These are phyloP conservation scores for Apiospora arundinis DNA, from an alignment of 2,329 filamentous ascomycete species.

Conservation along the genomic window DNA sequence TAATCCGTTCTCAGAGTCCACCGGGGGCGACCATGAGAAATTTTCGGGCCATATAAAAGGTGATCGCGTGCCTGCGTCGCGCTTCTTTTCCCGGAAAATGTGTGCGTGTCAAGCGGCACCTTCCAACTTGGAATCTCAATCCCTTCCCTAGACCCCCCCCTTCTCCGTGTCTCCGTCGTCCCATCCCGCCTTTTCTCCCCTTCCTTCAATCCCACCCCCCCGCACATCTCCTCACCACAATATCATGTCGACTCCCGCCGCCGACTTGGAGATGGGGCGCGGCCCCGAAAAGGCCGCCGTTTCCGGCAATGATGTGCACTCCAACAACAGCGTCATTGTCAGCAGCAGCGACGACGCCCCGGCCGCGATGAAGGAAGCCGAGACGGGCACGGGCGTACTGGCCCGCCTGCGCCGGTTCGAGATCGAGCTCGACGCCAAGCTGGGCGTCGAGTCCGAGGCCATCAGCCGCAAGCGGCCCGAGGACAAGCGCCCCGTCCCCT, in stretches of 20 bases:
- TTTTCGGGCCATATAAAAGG: neutral
- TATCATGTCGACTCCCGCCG: neutral
- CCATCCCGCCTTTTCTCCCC: neutral
- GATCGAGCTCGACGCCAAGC: slow-evolving; percentile 46
- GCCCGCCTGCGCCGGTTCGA: slow-evolving; percentile 11
- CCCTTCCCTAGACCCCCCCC: neutral
- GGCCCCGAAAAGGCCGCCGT: neutral
- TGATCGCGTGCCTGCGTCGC: neutral
- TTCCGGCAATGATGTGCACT: neutral
- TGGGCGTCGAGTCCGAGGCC: slow-evolving; percentile 56
- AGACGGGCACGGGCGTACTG: neutral
- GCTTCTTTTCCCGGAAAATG: neutral
- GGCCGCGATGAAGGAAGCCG: neutral
- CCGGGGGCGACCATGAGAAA: neutral
- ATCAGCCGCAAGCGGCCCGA: slow-evolving; percentile 53
- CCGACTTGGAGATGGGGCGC: slow-evolving; percentile 1
- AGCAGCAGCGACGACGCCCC: neutral
- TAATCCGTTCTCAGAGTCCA: neutral
- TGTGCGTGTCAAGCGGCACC: slow-evolving; percentile 17
- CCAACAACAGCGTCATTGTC: slow-evolving; percentile 8
- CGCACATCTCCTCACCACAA: neutral
- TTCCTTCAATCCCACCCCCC: neutral
- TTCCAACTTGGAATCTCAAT: slow-evolving; percentile 18
- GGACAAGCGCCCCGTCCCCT: slow-evolving; percentile 45
- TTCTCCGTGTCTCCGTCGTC: neutral